Evolutionary conservation across 2,329 filamentous ascomycete genomes (phyloP), one percentile per base, ranked within the genome.

Genomic region (Sclerotinia nivalis): DNA sequence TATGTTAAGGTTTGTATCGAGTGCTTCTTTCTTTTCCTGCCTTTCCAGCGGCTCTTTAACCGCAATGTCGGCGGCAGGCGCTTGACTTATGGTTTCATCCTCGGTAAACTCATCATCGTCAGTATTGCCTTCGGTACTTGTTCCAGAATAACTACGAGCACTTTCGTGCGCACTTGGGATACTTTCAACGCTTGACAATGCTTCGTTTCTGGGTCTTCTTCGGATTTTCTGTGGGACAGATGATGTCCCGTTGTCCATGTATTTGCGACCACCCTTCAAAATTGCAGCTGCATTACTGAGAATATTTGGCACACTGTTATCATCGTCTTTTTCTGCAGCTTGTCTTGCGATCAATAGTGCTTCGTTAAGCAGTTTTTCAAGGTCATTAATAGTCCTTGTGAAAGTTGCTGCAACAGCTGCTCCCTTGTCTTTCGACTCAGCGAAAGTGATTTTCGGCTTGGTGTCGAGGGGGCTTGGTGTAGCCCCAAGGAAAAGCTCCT

Each of bases 291-390:
- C 74, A 49, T 72, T 72, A 9, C 66, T 72, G 31, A 76, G 71
- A 37, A 76, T 55, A 22, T 67, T 56, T 54, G 75, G 74, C 18
- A 72, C 66, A 47, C 72, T 72, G 28, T 28, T 37, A 18, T 71
- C 54, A 64, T 76, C 71, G 31, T 77, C 69, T 37, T 62, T 76
- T 55, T 78, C 76, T 13, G 77, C 73, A 62, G 78, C 78, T 68
- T 78, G 73, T 59, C 77, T 75, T 49, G 80, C 80, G 71, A 82
- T 78, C 31, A 73, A 65, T 4, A 81, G 71, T 25, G 80, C 80
- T 72, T 81, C 79, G 43, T 76, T 77, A 28, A 81, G 74, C 18
- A 81, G 74, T 52, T 71, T 70, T 70, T 80, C 79, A 34, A 81
- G 73, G 67, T 79, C 77, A 34, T 76, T 76, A 59, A 81, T 80